These are phyloP conservation scores for Lecanicillium sp. DNA, from an alignment of 2,329 filamentous ascomycete species.

Conservation along the genomic window DNA sequence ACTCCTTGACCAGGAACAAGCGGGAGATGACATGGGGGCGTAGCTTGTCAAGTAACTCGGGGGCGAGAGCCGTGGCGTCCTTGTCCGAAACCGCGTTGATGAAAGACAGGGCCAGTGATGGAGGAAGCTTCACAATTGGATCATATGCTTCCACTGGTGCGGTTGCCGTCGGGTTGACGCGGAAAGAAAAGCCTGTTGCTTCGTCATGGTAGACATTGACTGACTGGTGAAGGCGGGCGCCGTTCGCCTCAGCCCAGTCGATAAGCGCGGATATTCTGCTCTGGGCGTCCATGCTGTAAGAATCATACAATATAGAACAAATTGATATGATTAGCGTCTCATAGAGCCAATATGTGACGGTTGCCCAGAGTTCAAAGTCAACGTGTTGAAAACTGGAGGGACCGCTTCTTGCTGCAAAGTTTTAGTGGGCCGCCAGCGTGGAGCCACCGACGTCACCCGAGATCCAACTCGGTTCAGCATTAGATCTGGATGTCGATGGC, in stretches of 20 bases:
- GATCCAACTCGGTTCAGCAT: too few species aligned
- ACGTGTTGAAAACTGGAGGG: too few species aligned
- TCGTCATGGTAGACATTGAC: constrained; percentile 46
- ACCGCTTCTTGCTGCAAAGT: too few species aligned
- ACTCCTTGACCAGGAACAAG: constrained; percentile 64
- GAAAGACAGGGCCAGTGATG: constrained; percentile 49
- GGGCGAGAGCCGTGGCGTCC: constrained; percentile 9
- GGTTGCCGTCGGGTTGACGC: constrained; percentile 30
- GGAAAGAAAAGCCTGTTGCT: constrained; percentile 46
- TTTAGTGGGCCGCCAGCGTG: too few species aligned
- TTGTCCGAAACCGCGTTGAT: constrained; percentile 40
- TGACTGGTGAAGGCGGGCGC: constrained; percentile 39
- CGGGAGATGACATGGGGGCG: constrained; percentile 55
- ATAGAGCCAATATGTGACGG: too few species aligned
- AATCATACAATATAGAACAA: too few species aligned
- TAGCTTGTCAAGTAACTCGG: constrained; percentile 14
- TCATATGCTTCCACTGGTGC: constrained; percentile 26
- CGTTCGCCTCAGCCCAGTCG: constrained; percentile 39
- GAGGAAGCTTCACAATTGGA: constrained; percentile 43
- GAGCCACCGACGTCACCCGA: too few species aligned
- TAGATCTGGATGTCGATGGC: too few species aligned
- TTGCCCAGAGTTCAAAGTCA: too few species aligned
- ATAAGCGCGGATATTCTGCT: constrained; percentile 27
- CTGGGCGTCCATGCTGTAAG: too few species aligned
- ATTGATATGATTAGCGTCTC: too few species aligned